Conservation (phyloP, 441 rosid genomes). For the Jatropha multifida region DNA sequence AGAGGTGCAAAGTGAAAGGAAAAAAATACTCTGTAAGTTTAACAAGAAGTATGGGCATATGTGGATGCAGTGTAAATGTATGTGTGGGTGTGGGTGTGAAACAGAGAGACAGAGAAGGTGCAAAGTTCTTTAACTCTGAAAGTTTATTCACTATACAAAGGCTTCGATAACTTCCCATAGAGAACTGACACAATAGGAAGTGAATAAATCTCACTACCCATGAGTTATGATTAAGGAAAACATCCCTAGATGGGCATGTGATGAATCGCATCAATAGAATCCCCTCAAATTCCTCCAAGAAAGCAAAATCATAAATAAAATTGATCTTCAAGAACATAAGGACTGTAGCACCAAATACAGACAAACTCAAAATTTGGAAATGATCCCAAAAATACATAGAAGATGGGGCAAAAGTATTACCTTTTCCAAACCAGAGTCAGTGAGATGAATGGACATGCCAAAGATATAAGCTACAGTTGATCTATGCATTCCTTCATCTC, state of each 20-base stretch:
- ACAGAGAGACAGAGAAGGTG: neutral
- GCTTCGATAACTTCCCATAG: neutral
- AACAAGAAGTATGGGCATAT: no score
- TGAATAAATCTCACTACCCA: neutral
- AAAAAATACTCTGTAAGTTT: neutral
- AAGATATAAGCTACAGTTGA: constrained; percentile 88
- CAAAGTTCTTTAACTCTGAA: neutral
- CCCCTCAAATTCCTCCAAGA: constrained; percentile 9
- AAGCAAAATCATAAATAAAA: neutral
- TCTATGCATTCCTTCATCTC: constrained; percentile 86
- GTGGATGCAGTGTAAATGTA: neutral
- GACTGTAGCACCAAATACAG: neutral
- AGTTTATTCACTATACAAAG: neutral
- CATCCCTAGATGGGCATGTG: neutral
- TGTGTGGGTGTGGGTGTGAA: neutral
- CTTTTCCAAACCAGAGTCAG: constrained; percentile 92
- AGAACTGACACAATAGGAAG: neutral
- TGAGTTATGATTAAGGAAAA: neutral
- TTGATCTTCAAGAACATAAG: constrained; percentile 1
- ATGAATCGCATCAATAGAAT: neutral
- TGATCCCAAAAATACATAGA: neutral
- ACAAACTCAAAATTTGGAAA: neutral
- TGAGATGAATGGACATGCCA: constrained; percentile 83
- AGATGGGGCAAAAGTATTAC: constrained; percentile 32
- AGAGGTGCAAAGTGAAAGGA: neutral